Evolutionary conservation across 2,329 filamentous ascomycete species (phyloP).

Genomic region (Leptodontidium sp.): DNA sequence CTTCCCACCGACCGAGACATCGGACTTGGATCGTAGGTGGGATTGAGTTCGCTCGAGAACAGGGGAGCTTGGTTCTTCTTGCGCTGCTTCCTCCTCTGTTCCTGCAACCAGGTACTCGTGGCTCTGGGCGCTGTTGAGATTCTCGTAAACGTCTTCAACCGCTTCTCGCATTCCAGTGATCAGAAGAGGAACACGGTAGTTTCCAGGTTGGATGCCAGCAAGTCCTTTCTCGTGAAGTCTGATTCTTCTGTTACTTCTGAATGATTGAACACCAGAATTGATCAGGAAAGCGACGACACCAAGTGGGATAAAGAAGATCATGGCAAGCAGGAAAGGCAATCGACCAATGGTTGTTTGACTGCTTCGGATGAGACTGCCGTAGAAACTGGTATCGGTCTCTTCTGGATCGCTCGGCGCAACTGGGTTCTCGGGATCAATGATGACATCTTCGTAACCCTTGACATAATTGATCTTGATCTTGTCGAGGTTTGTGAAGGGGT

Average conservation of each 20-base stretch:
- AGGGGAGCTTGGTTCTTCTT: constrained; percentile 41
- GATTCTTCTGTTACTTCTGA: constrained; percentile 78
- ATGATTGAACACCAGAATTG: constrained; percentile 79
- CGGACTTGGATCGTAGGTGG: constrained; percentile 18
- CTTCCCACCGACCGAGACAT: constrained; percentile 16
- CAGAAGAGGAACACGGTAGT: constrained; percentile 79
- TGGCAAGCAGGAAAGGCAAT: constrained; percentile 69
- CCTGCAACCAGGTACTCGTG: constrained; percentile 74
- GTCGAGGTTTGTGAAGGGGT: constrained; percentile 77
- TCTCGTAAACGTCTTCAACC: constrained; percentile 67
- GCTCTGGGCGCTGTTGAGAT: constrained; percentile 48
- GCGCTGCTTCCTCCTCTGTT: constrained; percentile 56
- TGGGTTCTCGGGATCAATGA: constrained; percentile 74
- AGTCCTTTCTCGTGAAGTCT: constrained; percentile 76
- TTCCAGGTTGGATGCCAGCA: constrained; percentile 70
- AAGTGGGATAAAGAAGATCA: constrained; percentile 77
- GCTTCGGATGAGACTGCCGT: constrained; percentile 40
- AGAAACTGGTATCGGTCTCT: constrained; percentile 38
- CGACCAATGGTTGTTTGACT: constrained; percentile 49
- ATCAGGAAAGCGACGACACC: constrained; percentile 75
- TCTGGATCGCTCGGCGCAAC: constrained; percentile 56
- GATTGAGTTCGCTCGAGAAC: constrained; percentile 30
- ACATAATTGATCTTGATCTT: constrained; percentile 77
- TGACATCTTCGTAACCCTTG: constrained; percentile 74
- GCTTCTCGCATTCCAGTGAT: constrained; percentile 78